Percentiles rank a stretch among this genome's conserved stretches.
These are phyloP conservation scores for Gastrodia elata DNA, from an alignment of 106 monocot genomes.

Conservation along the genomic window DNA sequence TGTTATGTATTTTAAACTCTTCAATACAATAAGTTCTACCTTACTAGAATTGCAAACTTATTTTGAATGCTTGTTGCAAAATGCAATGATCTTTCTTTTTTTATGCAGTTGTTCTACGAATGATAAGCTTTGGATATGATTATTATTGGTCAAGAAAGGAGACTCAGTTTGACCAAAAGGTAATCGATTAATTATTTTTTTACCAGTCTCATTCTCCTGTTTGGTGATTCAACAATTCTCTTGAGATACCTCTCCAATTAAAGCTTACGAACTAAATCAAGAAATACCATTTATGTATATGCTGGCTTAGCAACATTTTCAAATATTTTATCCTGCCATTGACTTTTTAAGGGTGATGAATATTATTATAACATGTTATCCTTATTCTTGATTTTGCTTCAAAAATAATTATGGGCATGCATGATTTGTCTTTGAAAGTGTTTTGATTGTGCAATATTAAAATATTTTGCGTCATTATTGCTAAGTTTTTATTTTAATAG, in stretches of 20 bases:
- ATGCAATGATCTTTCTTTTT: constrained; percentile 1
- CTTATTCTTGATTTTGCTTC: neutral
- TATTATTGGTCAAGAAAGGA: constrained; percentile 49
- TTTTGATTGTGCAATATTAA: neutral
- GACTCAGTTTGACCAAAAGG: constrained; percentile 66
- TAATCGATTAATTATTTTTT: constrained; percentile 18
- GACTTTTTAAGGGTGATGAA: neutral
- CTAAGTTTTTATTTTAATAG: neutral
- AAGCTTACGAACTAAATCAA: neutral
- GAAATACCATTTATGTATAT: neutral
- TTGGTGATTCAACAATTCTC: neutral
- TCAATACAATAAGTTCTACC: neutral
- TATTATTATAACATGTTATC: neutral
- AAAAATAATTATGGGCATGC: neutral
- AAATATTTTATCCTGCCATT: neutral
- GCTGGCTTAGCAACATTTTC: neutral
- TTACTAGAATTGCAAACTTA: neutral
- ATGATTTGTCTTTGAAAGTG: neutral
- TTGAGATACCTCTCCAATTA: neutral
- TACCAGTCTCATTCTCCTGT: neutral
- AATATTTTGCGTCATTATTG: neutral
- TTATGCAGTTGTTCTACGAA: constrained; percentile 67
- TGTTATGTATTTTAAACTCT: neutral
- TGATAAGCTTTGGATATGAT: constrained; percentile 97
- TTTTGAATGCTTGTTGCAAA: neutral